Evolutionary conservation across 805 yeast genomes (phyloP).

Genomic region (Candida chauliodis): DNA sequence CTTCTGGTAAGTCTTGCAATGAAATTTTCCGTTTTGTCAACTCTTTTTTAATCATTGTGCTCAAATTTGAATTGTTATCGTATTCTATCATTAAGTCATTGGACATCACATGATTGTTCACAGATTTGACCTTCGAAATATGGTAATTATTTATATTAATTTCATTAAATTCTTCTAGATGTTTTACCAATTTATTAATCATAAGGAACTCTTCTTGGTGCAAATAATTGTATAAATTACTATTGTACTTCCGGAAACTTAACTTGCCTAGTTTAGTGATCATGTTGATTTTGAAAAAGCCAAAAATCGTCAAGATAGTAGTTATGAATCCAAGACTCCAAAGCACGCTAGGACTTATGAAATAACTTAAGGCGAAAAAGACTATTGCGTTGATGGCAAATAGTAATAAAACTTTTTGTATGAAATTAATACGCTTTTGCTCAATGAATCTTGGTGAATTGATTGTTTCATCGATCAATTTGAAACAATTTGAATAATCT

Average conservation of each 20-base stretch:
- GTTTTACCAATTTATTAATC: slow-evolving; percentile 32
- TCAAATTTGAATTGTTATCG: slow-evolving; percentile 1
- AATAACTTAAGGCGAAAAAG: neutral
- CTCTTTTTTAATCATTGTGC: slow-evolving; percentile 14
- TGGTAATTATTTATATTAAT: slow-evolving; percentile 39
- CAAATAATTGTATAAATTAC: slow-evolving; percentile 20
- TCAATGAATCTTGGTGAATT: slow-evolving; percentile 12
- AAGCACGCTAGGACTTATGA: slow-evolving; percentile 15
- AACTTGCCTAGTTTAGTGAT: slow-evolving; percentile 21
- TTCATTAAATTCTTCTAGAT: slow-evolving; percentile 42
- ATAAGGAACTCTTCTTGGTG: slow-evolving; percentile 30
- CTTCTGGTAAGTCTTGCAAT: slow-evolving; percentile 35
- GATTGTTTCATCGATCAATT: slow-evolving; percentile 24
- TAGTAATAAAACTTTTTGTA: neutral
- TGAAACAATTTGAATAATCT: slow-evolving; percentile 27
- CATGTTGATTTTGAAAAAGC: neutral
- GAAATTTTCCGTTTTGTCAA: slow-evolving; percentile 29
- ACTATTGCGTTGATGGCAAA: neutral
- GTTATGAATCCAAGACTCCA: slow-evolving; percentile 13
- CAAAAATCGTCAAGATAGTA: slow-evolving; percentile 2
- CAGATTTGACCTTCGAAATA: slow-evolving; percentile 22
- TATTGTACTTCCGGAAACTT: slow-evolving; percentile 36
- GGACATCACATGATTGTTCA: slow-evolving; percentile 13
- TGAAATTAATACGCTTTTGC: slow-evolving; percentile 4
- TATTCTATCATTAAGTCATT: slow-evolving; percentile 24